Evolutionary conservation across 2,329 filamentous ascomycete species (phyloP), one percentile per base, ranked within the genome.

Genomic region (Aspergillus calidoustus): DNA sequence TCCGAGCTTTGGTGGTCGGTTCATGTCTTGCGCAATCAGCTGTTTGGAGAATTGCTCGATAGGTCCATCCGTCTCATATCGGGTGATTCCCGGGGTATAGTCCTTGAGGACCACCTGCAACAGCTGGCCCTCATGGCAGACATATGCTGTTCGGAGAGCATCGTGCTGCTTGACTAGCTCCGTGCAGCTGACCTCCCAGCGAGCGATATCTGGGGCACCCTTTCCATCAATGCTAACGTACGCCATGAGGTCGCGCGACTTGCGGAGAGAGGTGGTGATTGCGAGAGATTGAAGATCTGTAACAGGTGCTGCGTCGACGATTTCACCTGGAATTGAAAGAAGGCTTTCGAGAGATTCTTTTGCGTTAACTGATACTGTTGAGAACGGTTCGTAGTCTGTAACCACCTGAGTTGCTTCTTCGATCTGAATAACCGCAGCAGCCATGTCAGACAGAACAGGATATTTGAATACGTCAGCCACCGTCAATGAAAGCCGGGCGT

Each of bases 221-320:
- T 23, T 11, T 1, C 58, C 58, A 30, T 55, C 58, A 30, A 60
- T 50, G 11, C 46, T 51, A 7, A 60, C 51, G 15, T 60, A 51
- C 17, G 51, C 52, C 58, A 60, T 60, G 7, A 55, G 34, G 17
- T 60, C 52, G n/a, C 52, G 58, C 11, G 52, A 60, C n/a, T 49
- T 49, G 7, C 52, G 51, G 4, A 60, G 46, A 1, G 52, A 60
- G 3, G 53, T 44, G 17, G 44, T 15, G 31, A 55, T 46, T 23
- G 58, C 46, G 22, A 51, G 52, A 3, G 58, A 54, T 15, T 60
- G 58, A 4, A 60, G 52, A 28, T 60, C 52, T 3, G 46, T 60
- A 28, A 49, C 46, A 5, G 58, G 58, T 2, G 58, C 52, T 13
- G 52, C 46, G 13, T 60, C 58, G 15, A 51, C 19, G 11, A 60